These are phyloP conservation scores for Aureobasidium sp. DNA, from an alignment of 2,329 filamentous ascomycete species.

Conservation along the genomic window DNA sequence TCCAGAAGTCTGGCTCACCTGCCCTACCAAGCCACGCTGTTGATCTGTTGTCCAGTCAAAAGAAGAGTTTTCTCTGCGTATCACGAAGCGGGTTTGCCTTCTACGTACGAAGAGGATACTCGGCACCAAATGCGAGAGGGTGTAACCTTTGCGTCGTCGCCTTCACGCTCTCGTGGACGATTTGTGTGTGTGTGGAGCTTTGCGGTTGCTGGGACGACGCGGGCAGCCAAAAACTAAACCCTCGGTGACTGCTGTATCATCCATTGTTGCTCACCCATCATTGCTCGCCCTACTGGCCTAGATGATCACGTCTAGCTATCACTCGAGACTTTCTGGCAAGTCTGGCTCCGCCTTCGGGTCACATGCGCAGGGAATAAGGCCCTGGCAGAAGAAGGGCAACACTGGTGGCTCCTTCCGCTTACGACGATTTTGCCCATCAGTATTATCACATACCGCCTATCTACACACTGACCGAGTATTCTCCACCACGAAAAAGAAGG, in stretches of 20 bases:
- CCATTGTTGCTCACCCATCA: neutral
- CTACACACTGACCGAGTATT: neutral
- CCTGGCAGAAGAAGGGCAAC: too few relatives aligned
- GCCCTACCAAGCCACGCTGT: neutral
- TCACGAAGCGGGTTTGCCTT: neutral
- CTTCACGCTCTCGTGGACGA: neutral
- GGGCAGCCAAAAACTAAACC: neutral
- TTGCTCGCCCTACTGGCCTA: neutral
- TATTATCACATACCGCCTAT: constrained; percentile 7
- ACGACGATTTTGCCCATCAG: neutral
- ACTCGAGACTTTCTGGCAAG: neutral
- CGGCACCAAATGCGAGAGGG: neutral
- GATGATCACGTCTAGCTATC: neutral
- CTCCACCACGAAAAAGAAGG: neutral
- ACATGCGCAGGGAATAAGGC: neutral
- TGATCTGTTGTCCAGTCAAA: neutral
- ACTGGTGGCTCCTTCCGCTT: neutral
- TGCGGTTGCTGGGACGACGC: constrained; percentile 6
- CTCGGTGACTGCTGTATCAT: constrained; percentile 5
- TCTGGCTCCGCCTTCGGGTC: neutral
- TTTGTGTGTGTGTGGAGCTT: constrained; percentile 4
- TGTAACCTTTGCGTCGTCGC: neutral
- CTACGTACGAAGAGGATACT: neutral
- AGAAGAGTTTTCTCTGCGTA: neutral
- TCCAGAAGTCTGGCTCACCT: neutral